A percentile compares a stretch with the other conserved stretches of the same genome.
Evolutionary conservation across 495 filamentous ascomycete species (phyloP).

Genomic region (Hypoxylon subgilvum): DNA sequence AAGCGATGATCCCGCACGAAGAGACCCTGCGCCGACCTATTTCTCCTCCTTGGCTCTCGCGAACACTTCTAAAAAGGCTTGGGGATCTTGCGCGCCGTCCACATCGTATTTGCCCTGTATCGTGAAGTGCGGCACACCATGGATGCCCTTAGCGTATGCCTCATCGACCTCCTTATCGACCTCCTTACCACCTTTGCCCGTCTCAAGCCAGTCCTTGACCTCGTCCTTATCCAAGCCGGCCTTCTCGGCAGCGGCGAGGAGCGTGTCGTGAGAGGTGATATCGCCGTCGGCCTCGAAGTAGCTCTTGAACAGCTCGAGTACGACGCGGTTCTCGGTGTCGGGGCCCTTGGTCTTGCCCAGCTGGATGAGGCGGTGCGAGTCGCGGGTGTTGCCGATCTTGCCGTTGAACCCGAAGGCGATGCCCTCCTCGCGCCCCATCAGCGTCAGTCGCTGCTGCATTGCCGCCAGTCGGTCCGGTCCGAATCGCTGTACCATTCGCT

Average conservation of each 20-base stretch:
- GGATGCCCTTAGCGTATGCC: conserved; percentile 58
- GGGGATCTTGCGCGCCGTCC: conserved; percentile 66
- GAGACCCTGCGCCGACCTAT: background rate
- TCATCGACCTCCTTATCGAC: conserved; percentile 71
- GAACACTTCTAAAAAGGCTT: conserved; percentile 60
- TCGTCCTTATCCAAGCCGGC: conserved; percentile 66
- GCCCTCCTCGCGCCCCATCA: conserved; percentile 63
- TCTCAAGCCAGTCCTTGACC: conserved; percentile 67
- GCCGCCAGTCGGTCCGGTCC: conserved; percentile 59
- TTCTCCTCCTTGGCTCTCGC: conserved; percentile 50
- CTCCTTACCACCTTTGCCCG: conserved; percentile 65
- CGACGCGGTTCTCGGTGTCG: conserved; percentile 66
- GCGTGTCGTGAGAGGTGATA: conserved; percentile 68
- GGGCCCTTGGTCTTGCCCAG: conserved; percentile 63
- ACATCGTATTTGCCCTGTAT: conserved; percentile 67
- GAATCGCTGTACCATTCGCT: conserved; percentile 38
- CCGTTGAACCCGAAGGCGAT: conserved; percentile 75
- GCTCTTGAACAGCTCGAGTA: conserved; percentile 69
- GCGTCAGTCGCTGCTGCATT: conserved; percentile 60
- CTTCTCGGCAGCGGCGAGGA: conserved; percentile 64
- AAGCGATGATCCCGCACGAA: background rate
- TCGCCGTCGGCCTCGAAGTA: conserved; percentile 82
- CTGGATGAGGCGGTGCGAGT: conserved; percentile 75
- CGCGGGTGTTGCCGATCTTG: conserved; percentile 72
- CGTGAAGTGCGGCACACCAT: conserved; percentile 74